Conservation (phyloP, 257 asterid genomes). For the Solanum gracilifrons region DNA sequence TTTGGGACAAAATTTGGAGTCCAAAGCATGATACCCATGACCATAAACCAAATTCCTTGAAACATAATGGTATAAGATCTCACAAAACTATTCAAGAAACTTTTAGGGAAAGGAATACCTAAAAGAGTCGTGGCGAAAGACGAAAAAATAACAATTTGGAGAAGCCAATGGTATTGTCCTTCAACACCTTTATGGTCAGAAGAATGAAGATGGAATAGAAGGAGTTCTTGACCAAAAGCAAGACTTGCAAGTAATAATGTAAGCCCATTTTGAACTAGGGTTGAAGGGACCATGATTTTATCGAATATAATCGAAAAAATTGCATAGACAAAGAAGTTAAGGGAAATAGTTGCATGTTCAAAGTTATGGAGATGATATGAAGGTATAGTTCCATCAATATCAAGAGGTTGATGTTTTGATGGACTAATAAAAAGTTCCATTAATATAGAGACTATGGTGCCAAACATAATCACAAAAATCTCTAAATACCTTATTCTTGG, state of each 20-base stretch:
- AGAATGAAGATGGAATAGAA: conserved; percentile 66
- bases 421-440: conserved; percentile 43
- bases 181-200: conserved; percentile 72
- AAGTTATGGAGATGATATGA: conserved; percentile 47
- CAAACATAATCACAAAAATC: conserved; percentile 35
- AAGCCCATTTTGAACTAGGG: conserved; percentile 27
- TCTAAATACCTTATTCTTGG: background rate
- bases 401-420: conserved; percentile 38
- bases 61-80: conserved; percentile 39
- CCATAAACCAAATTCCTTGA: conserved; percentile 74
- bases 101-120: conserved; percentile 26
- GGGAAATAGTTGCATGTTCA: conserved; percentile 69
- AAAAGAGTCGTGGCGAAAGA: conserved; percentile 34
- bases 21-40: conserved; percentile 67
- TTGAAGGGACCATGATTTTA: conserved; percentile 16
- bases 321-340: conserved; percentile 54
- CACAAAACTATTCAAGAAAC: conserved; percentile 49
- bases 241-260: conserved; percentile 39
- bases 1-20: conserved; percentile 36
- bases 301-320: conserved; percentile 39
- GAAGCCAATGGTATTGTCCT: conserved; percentile 78
- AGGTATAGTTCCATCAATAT: conserved; percentile 39
- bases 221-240: conserved; percentile 61
- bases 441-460: conserved; percentile 25
- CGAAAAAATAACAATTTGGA: conserved; percentile 38